phyloP scores from a whole-genome alignment of 1,139 yeast genomes.

The Geotrichum cucujoidarum region DNA sequence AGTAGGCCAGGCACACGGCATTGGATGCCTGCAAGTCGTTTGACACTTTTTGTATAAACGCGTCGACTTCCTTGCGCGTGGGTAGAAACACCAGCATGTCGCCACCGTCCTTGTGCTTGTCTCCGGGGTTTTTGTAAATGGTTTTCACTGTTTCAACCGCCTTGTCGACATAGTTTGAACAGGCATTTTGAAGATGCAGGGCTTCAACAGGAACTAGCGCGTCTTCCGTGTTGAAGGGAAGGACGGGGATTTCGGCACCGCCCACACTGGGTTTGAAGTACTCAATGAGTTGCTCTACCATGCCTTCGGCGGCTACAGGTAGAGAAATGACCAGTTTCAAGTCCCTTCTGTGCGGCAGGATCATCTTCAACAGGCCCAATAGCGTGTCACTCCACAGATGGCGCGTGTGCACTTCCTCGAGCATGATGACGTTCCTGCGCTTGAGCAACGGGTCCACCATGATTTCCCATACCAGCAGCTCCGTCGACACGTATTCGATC shows the following conservation, averaged over 20 bases:
- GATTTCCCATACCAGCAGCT: conserved; percentile 68
- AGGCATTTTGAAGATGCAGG: conserved; percentile 65
- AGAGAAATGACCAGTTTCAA: conserved; percentile 9
- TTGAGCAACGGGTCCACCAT: conserved; percentile 58
- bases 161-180: conserved; percentile 69
- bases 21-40: conserved; percentile 29
- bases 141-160: conserved; percentile 70
- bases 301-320: conserved; percentile 6
- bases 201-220: conserved; percentile 59
- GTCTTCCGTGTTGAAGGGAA: conserved; percentile 15
- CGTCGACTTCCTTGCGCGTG: conserved; percentile 87
- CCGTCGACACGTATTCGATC: conserved; percentile 73
- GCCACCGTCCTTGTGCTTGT: conserved; percentile 65
- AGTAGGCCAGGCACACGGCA: conserved; percentile 57
- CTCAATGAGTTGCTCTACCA: conserved; percentile 36
- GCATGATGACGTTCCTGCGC: conserved; percentile 64
- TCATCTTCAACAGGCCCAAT: conserved; percentile 60
- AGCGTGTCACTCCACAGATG: conserved; percentile 71
- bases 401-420: conserved; percentile 89
- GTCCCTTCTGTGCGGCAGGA: conserved; percentile 26
- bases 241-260: not conserved
- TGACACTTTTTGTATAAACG: conserved; percentile 46
- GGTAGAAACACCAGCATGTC: conserved; percentile 75
- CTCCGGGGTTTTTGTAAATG: conserved; percentile 55
- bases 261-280: conserved; percentile 43